Conservation (phyloP, 108 stramenopile species). For the Epithemia pelagica region DNA sequence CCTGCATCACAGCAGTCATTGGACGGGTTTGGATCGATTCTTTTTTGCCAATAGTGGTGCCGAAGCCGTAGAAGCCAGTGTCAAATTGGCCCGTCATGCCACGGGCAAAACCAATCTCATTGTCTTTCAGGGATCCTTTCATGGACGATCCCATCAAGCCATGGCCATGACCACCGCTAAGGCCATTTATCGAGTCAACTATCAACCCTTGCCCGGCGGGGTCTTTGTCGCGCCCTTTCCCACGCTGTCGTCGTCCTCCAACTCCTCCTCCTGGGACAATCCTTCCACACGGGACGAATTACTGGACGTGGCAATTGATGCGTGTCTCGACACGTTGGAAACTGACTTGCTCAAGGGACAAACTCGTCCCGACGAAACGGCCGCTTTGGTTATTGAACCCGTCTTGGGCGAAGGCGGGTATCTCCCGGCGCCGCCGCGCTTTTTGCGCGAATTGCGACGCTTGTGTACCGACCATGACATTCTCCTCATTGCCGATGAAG, state of each 20-base stretch:
- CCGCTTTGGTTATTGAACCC: conserved; percentile 88
- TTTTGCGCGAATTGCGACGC: conserved; percentile 43
- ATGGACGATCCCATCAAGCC: conserved; percentile 64
- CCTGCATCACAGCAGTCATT: conserved; percentile 5
- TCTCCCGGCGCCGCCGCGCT: conserved; percentile 36
- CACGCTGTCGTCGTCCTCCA: not conserved
- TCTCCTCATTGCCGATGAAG: conserved; percentile 84
- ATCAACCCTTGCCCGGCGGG: conserved; percentile 9
- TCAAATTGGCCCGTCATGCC: conserved; percentile 60
- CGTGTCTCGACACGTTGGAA: not conserved
- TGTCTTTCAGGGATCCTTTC: conserved; percentile 56
- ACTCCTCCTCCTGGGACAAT: not conserved
- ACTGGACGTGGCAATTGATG: conserved; percentile 1
- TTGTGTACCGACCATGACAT: conserved; percentile 68
- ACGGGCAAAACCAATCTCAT: conserved; percentile 56
- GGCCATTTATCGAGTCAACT: conserved; percentile 14
- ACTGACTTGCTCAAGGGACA: not conserved
- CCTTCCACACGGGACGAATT: not conserved
- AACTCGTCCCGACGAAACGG: conserved; percentile 41
- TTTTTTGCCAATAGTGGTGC: conserved; percentile 67
- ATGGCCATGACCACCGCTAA: conserved; percentile 51
- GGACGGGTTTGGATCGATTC: conserved; percentile 31
- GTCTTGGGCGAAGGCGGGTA: conserved; percentile 90
- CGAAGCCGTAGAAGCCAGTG: conserved; percentile 62
- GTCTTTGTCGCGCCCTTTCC: conserved; percentile 15